These are phyloP conservation scores for Coemansia sp. DNA, from an alignment of 192 early-diverging fungal genomes.

Conservation along the genomic window DNA sequence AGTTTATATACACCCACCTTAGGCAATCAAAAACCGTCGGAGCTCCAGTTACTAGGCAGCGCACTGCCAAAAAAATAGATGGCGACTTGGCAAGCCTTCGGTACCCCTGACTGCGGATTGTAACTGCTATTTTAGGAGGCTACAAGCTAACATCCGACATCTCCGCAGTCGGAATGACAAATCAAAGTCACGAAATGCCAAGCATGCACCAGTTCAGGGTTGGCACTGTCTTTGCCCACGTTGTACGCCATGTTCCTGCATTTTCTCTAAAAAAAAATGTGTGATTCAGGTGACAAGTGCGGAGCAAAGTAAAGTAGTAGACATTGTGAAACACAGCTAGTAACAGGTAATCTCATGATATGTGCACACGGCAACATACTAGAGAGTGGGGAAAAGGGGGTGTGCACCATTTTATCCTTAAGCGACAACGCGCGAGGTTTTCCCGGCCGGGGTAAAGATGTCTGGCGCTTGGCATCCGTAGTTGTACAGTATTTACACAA, in stretches of 20 bases:
- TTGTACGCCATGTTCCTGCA: background rate
- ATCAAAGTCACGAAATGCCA: background rate
- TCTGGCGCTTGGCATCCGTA: background rate
- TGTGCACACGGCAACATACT: background rate
- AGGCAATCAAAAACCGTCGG: background rate
- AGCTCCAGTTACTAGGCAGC: background rate
- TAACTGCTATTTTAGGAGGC: background rate
- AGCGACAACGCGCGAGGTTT: background rate
- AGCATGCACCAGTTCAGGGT: background rate
- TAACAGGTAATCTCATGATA: slow-evolving; percentile 2
- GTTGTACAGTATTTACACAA: background rate
- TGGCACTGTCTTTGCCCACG: background rate
- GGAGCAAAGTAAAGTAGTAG: background rate
- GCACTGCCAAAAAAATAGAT: background rate
- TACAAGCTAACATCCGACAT: background rate
- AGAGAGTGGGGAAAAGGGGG: background rate
- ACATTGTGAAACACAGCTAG: background rate
- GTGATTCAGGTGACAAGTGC: background rate
- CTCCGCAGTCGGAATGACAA: background rate
- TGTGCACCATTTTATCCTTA: background rate
- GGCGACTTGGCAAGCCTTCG: background rate
- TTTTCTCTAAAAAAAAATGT: background rate
- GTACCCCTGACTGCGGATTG: slow-evolving; percentile 4
- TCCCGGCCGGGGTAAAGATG: background rate
- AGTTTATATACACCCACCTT: background rate